Evolutionary conservation across 192 early-diverging fungal genomes (phyloP), one percentile per base, ranked within the genome.

Genomic region (Entophlyctis luteolus): DNA sequence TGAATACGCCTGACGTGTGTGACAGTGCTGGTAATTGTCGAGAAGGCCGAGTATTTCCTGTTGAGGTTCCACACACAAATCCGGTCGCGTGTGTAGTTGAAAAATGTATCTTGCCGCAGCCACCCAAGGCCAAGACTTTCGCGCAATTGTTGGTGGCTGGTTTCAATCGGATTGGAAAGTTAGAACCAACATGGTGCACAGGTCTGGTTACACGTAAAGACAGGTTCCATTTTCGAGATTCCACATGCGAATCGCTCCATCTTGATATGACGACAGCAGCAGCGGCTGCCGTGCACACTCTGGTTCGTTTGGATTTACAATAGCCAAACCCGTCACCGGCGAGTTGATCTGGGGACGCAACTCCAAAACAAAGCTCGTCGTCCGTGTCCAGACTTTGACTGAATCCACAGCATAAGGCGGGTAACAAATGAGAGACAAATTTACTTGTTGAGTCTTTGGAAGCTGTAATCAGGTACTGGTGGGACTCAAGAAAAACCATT

Each of bases 371-470:
- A 81, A 72, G 33, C 67, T 59, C 39, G 63, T 72, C 25, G 77
- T 66, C 10, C 70, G 68, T 33, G 73, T 79, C 73, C 80, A 81
- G 16, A 83, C 62, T 65, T 82, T 82, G 39, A 83, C 81, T 82
- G 55, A 58, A 65, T 70, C 12, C 31, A 22, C 0, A 20, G 16
- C 4, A 73, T 6, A 2, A 29, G 14, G 14, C 6, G 23, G 56
- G 47, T 32, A 47, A n/a, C 2, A 25, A 47, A 63, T 10, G 31
- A 18, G 54, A 55, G 18, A 4, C 31, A 33, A 16, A 29, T 52
- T 45, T 68, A 82, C 80, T 79, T 2, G 79, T 79, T 14, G 72
- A 59, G 49, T 83, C 81, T 35, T 75, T 73, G 0, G 81, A 83
- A 34, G 69, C 81, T 8, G 81, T 83, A 28, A 83, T 74, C 16